Evolutionary conservation across 768 basidiomycete species (phyloP).

Genomic region (Lactifluus subvellereus): DNA sequence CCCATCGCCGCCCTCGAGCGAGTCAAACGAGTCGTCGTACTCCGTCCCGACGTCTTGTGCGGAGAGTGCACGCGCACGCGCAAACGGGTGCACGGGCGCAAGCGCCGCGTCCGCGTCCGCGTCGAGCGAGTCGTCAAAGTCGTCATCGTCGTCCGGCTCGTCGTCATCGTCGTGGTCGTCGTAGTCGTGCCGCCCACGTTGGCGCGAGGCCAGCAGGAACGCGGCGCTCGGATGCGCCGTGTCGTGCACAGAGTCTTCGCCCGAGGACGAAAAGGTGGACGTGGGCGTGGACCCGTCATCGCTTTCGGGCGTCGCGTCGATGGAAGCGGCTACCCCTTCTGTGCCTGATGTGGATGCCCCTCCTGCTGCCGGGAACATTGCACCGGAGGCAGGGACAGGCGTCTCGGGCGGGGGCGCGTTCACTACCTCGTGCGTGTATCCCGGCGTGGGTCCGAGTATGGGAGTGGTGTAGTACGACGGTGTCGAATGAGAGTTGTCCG

Average conservation of each 20-base stretch:
- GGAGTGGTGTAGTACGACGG: slow-evolving; percentile 17
- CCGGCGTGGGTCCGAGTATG: neutral
- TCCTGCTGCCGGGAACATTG: slow-evolving; percentile 11
- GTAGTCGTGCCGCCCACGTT: slow-evolving; percentile 20
- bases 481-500: neutral
- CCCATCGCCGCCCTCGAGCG: slow-evolving; percentile 38
- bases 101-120: slow-evolving; percentile 41
- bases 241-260: slow-evolving; percentile 47
- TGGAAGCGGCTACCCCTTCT: neutral
- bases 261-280: slow-evolving; percentile 48
- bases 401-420: slow-evolving; percentile 13
- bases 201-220: slow-evolving; percentile 55
- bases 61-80: slow-evolving; percentile 31
- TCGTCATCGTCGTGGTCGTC: slow-evolving; percentile 18
- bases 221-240: slow-evolving; percentile 64
- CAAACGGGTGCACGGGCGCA: slow-evolving; percentile 58
- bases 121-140: slow-evolving; percentile 35
- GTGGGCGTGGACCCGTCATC: slow-evolving; percentile 41
- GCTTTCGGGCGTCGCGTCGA: slow-evolving; percentile 22
- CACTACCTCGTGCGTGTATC: slow-evolving; percentile 27
- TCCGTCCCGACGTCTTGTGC: slow-evolving; percentile 1
- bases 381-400: slow-evolving; percentile 29
- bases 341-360: neutral
- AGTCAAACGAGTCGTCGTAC: slow-evolving; percentile 44
- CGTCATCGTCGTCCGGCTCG: slow-evolving; percentile 24